phyloP scores from a whole-genome alignment of 1,284 basidiomycete genomes.

The Taiwanofungus camphoratus region DNA sequence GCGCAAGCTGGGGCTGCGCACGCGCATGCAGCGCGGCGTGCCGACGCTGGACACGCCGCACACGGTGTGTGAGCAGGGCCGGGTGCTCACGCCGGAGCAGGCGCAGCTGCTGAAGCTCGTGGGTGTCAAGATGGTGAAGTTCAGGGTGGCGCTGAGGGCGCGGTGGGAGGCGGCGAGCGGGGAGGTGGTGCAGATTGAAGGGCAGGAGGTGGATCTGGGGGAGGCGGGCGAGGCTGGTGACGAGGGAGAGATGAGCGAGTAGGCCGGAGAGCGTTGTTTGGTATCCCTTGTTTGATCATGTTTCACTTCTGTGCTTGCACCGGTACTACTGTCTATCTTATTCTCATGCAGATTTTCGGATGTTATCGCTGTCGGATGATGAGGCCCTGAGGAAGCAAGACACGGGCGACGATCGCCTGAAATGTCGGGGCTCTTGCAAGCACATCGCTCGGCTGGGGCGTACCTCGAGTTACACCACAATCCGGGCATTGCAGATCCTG shows the following conservation, averaged over 20 bases:
- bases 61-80: slow-evolving; percentile 81
- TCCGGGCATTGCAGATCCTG: no score
- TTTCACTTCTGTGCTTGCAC: slow-evolving; percentile 1
- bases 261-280: slow-evolving; percentile 11
- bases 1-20: slow-evolving; percentile 85
- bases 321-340: slow-evolving; percentile 6
- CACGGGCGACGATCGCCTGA: no score
- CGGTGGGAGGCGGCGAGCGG: slow-evolving; percentile 75
- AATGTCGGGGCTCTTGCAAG: no score
- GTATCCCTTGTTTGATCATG: slow-evolving; percentile 3
- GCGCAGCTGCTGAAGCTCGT: slow-evolving; percentile 86
- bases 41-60: slow-evolving; percentile 83
- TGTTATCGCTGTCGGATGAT: not conserved
- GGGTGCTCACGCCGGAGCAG: slow-evolving; percentile 77
- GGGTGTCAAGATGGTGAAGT: slow-evolving; percentile 81
- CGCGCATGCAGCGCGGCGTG: slow-evolving; percentile 82
- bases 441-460: no score
- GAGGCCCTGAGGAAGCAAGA: no score
- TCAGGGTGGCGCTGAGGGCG: slow-evolving; percentile 66
- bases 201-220: slow-evolving; percentile 33
- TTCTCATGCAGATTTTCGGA: slow-evolving; percentile 6
- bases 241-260: slow-evolving; percentile 40
- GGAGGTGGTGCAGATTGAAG: slow-evolving; percentile 57
- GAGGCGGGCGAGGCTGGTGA: slow-evolving; percentile 32
- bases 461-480: no score